Percentiles rank a stretch among this genome's conserved stretches.
Evolutionary conservation across 768 basidiomycete species (phyloP).

Genomic region (Gymnopilus dilepis): DNA sequence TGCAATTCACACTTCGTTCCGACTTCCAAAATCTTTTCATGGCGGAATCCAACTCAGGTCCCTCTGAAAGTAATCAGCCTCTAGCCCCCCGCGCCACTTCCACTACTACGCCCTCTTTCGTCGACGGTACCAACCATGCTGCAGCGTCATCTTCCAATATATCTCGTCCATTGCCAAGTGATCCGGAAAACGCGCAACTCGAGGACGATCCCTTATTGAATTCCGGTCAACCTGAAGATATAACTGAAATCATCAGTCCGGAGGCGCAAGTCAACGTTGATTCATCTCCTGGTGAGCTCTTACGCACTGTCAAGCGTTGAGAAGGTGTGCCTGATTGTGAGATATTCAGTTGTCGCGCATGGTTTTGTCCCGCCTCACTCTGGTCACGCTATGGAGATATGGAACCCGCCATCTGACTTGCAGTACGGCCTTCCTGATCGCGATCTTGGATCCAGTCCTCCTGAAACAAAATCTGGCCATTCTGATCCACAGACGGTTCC

Average conservation of each 20-base stretch:
- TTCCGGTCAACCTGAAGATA: neutral
- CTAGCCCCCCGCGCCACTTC: too few species aligned
- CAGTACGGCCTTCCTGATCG: too few species aligned
- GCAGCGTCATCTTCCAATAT: neutral
- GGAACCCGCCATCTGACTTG: neutral
- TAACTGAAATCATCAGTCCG: conserved; percentile 5
- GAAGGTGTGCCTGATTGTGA: too few species aligned
- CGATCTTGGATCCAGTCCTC: neutral
- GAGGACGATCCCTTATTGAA: neutral
- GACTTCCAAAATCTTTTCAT: too few species aligned
- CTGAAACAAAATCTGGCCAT: neutral
- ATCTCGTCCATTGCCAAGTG: neutral
- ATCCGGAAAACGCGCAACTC: neutral
- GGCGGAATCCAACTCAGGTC: too few species aligned
- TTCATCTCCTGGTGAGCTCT: neutral
- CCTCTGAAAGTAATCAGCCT: too few species aligned
- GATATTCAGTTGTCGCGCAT: neutral
- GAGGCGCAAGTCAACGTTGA: neutral
- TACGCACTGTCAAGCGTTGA: too few species aligned
- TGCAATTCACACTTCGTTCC: too few species aligned
- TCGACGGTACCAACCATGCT: too few species aligned
- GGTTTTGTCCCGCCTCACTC: neutral
- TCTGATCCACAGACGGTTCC: neutral
- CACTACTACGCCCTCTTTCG: too few species aligned
- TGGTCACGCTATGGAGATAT: neutral